Conservation (phyloP, 2,329 filamentous ascomycete genomes). For the Zasmidium angulare region DNA sequence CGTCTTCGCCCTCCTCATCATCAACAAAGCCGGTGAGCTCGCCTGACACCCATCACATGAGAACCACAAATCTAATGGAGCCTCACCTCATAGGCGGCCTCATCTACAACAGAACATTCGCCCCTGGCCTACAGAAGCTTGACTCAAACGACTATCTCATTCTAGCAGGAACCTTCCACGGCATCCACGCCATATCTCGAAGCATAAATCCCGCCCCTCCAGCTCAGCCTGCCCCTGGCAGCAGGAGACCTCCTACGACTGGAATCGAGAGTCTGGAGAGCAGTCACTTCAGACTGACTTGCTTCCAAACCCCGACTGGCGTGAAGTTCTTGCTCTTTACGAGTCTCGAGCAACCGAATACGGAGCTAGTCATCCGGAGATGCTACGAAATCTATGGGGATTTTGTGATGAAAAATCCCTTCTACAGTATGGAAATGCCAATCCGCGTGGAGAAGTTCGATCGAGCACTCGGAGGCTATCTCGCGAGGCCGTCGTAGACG, state of each 20-base stretch:
- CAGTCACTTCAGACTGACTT: constrained; percentile 91
- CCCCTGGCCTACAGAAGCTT: constrained; percentile 81
- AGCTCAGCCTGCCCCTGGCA: constrained; percentile 29
- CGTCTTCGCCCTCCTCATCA: constrained; percentile 91
- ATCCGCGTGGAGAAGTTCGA: constrained; percentile 95
- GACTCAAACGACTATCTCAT: constrained; percentile 96
- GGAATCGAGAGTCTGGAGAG: constrained; percentile 92
- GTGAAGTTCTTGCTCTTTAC: constrained; percentile 96
- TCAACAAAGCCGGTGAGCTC: constrained; percentile 79
- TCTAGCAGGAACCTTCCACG: constrained; percentile 94
- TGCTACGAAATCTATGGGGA: constrained; percentile 96
- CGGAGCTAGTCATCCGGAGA: constrained; percentile 77
- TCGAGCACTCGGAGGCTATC: constrained; percentile 51
- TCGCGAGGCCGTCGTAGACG: constrained; percentile 32
- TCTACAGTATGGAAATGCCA: constrained; percentile 97
- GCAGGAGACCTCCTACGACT: constrained; percentile 57
- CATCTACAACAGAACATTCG: constrained; percentile 93
- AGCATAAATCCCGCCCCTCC: constrained; percentile 47
- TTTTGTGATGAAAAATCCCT: constrained; percentile 99
- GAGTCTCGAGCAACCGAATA: constrained; percentile 81
- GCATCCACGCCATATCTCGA: constrained; percentile 65
- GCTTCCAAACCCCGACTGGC: constrained; percentile 91
- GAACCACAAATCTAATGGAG: constrained; percentile 5
- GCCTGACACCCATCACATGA: not conserved
- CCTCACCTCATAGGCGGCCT: constrained; percentile 57